phyloP scores from a whole-genome alignment of 495 filamentous ascomycete species.

The Lentithecium fluviatile region DNA sequence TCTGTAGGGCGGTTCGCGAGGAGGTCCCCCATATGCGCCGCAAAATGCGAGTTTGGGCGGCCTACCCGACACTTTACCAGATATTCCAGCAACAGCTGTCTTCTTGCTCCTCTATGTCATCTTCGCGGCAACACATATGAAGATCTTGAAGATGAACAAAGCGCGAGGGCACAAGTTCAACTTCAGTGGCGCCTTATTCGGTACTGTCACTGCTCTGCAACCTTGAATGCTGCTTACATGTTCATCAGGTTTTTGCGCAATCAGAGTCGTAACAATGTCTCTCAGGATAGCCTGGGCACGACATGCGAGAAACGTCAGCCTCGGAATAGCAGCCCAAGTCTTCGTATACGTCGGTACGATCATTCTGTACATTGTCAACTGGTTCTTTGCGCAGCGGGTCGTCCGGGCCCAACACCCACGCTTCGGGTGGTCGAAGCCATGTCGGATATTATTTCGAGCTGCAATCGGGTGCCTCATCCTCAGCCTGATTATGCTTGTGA shows the following conservation, averaged over 20 bases:
- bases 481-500: constrained; percentile 30
- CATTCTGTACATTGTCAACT: constrained; percentile 42
- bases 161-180: constrained; percentile 39
- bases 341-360: constrained; percentile 41
- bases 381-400: constrained; percentile 41
- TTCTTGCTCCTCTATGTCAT: constrained; percentile 43
- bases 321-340: constrained; percentile 71
- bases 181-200: constrained; percentile 64
- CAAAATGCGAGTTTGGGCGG: constrained; percentile 36
- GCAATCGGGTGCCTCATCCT: constrained; percentile 24
- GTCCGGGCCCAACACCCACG: constrained; percentile 38
- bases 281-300: constrained; percentile 64
- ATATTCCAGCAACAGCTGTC: constrained; percentile 39
- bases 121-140: constrained; percentile 34
- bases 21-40: constrained; percentile 41
- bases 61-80: constrained; percentile 36
- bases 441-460: constrained; percentile 19
- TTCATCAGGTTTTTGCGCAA: constrained; percentile 62
- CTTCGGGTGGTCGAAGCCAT: constrained; percentile 36
- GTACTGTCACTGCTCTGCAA: constrained; percentile 29
- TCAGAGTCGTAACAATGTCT: constrained; percentile 61
- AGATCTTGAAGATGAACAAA: constrained; percentile 36
- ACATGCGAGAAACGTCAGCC: constrained; percentile 46
- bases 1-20: not conserved
- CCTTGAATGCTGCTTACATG: constrained; percentile 12